Base-by-base conservation (phyloP, 108 stramenopile species). In the Conticribra weissflogii region DNA sequence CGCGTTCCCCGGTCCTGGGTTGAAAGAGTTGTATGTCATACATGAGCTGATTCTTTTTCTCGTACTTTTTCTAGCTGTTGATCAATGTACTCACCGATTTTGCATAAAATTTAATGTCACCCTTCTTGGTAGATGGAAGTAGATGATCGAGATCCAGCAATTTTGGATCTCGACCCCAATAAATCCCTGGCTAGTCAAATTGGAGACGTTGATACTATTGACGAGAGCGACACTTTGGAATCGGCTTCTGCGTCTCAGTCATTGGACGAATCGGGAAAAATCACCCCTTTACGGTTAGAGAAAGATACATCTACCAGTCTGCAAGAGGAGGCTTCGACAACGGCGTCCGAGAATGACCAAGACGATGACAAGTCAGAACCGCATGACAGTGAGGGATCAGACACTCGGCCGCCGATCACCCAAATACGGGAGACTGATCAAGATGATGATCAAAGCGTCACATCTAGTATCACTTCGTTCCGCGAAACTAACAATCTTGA, bases 141-240 rank as follows among this genome's bases (percentile, higher is more conserved):
- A 25, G 79, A 81, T 63, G 75, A 77, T 27, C 63, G 63, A 48
- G 79, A 81, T 68, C 79, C 79, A 25, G 75, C 70, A 15, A 81
- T 81, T 46, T 72, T 81, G 59, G 79, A 81, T 72, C 55, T 81
- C 21, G 79, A 81, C 33, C 79, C 79, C 12, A 72, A 81, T 48
- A 76, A 81, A 46, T 76, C 79, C n/a, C 71, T 81, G 50, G 75
- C 74, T 9, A 76, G 74, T 23, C 79, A 81, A 52, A 47, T 81
- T 21, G 71, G 60, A 19, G 67, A 74, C 23, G 71, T 66, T 1
- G 41, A 46, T 16, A 17, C 60, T 31, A 58, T 25, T 17, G 27
- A 61, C n/a, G 55, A 61, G 34, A 72, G 25, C 32, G 68, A 69
- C 27, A 45, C 68, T 5, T 47, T 63, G 28, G 51, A 3, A 22